Evolutionary conservation across 441 rosid species (phyloP), one percentile per base, ranked within the genome.

Genomic region (Eutrema salsugineum): DNA sequence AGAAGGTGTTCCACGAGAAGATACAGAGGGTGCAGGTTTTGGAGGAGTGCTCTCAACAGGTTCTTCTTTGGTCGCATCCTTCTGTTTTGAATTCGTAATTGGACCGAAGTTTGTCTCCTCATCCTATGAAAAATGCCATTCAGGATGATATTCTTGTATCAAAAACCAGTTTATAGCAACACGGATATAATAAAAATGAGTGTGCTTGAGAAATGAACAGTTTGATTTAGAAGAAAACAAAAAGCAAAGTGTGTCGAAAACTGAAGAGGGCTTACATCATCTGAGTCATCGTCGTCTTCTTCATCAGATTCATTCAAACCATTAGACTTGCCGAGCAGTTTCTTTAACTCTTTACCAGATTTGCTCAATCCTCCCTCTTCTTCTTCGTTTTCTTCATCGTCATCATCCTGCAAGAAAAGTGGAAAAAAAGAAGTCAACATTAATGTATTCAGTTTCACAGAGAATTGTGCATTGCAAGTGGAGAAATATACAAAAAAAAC

Each of bases 321-420:
- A 80, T 74, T 81, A 72, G 95, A 71, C 77, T 78, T 81, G 22
- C 95, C 95, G 16, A 91, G 91, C 71, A 94, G 79, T 80, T 91
- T 91, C 91, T 94, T 88, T 77, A 94, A 77, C 82, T 94, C 99
- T 78, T 90, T 92, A 33, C 99, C 99, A 69, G 99, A 91, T 72
- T 86, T 86, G 81, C 99, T 94, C 76, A 94, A 73, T 20, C 92
- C 91, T 68, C 90, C 89, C 57, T 84, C 96, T 77, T 88, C 96
- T 66, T 91, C 97, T 75, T 88, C 95, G 50, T 87, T 90, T 79
- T 91, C 97, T 12, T 94, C 99, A 5, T 94, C 98, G 0, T 93
- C 97, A 0, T 94, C 99, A 66, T 91, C 99, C 97, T 94, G 82
- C 49, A 78, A 57, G n/a, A 7, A 1, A 54, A 10, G 11, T 42